Percentiles rank a stretch among this genome's conserved stretches.
phyloP scores from a whole-genome alignment of 192 early-diverging fungal genomes.

The Gamsiella multidivaricata region DNA sequence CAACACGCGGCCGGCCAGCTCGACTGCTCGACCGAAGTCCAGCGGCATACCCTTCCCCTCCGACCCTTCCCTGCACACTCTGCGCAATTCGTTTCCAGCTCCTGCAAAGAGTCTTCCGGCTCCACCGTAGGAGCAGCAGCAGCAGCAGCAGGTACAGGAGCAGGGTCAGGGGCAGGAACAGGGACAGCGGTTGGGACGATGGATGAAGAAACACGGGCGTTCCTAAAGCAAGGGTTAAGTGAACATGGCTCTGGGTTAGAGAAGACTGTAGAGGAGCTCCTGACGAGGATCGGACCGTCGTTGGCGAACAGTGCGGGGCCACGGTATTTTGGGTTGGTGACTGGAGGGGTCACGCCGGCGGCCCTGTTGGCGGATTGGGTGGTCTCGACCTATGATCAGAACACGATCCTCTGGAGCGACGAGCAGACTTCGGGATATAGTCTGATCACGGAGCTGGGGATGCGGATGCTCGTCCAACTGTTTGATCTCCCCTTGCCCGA shows the following conservation, averaged over 20 bases:
- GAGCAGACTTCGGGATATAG: constrained; percentile 55
- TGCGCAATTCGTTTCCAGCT: not conserved
- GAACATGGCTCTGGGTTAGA: constrained; percentile 8
- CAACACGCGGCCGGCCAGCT: constrained; percentile 4
- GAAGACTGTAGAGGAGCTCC: constrained; percentile 10
- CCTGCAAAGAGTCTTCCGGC: too few species aligned
- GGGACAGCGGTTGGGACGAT: not conserved
- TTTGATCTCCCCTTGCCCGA: constrained; percentile 62
- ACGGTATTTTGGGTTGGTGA: constrained; percentile 70
- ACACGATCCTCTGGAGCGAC: constrained; percentile 47
- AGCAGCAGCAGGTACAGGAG: too few species aligned
- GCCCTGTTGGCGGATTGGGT: constrained; percentile 56
- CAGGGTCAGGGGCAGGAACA: too few species aligned
- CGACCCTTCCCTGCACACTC: constrained; percentile 23
- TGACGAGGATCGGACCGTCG: constrained; percentile 19
- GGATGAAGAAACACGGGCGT: constrained; percentile 6
- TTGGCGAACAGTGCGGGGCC: constrained; percentile 42
- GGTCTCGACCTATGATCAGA: constrained; percentile 52
- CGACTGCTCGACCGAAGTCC: constrained; percentile 1
- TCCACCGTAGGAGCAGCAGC: too few species aligned
- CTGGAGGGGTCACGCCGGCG: constrained; percentile 66
- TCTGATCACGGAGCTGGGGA: constrained; percentile 52
- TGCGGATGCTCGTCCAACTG: constrained; percentile 62
- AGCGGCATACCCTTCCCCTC: constrained; percentile 15
- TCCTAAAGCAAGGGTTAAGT: constrained; percentile 9